Evolutionary conservation across 352 stramenopile species (phyloP).

Genomic region (Phytopythium vexans): DNA sequence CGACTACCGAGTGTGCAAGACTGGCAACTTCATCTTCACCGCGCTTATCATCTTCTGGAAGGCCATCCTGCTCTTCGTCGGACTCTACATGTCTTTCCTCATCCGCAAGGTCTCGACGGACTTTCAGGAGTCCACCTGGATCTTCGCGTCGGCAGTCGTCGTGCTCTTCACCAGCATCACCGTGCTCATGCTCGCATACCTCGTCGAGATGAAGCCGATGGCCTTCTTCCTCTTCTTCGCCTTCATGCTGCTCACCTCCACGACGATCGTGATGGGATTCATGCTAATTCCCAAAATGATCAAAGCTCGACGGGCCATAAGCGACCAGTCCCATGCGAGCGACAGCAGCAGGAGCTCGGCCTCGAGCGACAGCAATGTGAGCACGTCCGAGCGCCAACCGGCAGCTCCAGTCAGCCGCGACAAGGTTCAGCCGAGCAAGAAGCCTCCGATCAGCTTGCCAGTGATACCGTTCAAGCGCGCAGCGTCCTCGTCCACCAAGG

Average conservation of each 20-base stretch:
- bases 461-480: too few relatives aligned
- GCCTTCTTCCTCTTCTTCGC: slow-evolving; percentile 2
- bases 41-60: slow-evolving; percentile 42
- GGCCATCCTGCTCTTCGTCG: slow-evolving; percentile 27
- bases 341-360: neutral
- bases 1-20: slow-evolving; percentile 19
- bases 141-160: slow-evolving; percentile 19
- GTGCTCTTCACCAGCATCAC: slow-evolving; percentile 22
- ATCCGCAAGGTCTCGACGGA: slow-evolving; percentile 39
- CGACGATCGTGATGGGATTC: neutral
- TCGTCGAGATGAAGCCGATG: slow-evolving; percentile 4
- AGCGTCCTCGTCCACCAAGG: too few relatives aligned
- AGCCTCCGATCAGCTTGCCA: too few relatives aligned
- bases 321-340: neutral
- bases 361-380: too few relatives aligned
- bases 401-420: too few relatives aligned
- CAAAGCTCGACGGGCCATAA: neutral
- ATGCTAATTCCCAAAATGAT: slow-evolving; percentile 6
- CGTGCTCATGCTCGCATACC: slow-evolving; percentile 12
- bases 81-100: slow-evolving; percentile 46
- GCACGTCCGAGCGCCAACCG: too few relatives aligned
- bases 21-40: slow-evolving; percentile 32
- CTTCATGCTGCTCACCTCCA: slow-evolving; percentile 1
- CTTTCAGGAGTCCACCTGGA: slow-evolving; percentile 37
- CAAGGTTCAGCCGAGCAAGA: too few relatives aligned